Evolutionary conservation across 139 green algal genomes (phyloP).

Genomic region (Tetradesmus lagerheimii): DNA sequence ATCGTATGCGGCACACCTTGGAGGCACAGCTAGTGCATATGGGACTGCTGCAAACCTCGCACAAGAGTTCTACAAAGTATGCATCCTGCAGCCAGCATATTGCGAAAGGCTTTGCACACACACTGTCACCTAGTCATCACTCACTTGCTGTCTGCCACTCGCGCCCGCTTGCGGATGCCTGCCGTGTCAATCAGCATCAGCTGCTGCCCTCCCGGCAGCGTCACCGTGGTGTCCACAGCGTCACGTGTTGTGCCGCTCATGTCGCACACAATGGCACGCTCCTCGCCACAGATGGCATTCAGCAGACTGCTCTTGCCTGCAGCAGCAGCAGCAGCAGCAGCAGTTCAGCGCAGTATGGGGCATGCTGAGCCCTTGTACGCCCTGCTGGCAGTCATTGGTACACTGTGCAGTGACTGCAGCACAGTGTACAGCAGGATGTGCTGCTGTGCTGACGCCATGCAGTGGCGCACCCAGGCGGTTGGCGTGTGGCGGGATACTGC

Average conservation of each 20-base stretch:
- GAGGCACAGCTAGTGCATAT: no score
- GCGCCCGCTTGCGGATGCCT: slow-evolving; percentile 88
- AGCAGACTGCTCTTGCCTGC: slow-evolving; percentile 93
- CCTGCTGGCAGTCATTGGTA: no score
- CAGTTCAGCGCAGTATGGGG: not conserved
- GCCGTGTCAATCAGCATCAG: slow-evolving; percentile 97
- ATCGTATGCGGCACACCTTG: no score
- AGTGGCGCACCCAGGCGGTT: no score
- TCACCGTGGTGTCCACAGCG: slow-evolving; percentile 91
- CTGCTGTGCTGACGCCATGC: not conserved
- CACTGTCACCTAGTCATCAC: not conserved
- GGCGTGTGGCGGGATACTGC: no score
- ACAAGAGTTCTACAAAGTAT: no score
- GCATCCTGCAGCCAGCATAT: no score
- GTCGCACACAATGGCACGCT: slow-evolving; percentile 94
- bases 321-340: not conserved
- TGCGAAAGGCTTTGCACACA: not conserved
- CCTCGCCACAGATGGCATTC: slow-evolving; percentile 91
- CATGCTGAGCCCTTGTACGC: no score
- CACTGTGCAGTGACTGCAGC: slow-evolving; percentile 34
- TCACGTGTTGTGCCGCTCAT: slow-evolving; percentile 96
- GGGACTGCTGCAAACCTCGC: no score
- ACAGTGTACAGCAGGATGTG: not conserved
- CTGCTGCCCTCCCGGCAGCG: slow-evolving; percentile 68
- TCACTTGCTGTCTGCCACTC: slow-evolving; percentile 69